These are phyloP conservation scores for Pseudogymnoascus sp. DNA, from an alignment of 2,329 filamentous ascomycete species.

Conservation along the genomic window DNA sequence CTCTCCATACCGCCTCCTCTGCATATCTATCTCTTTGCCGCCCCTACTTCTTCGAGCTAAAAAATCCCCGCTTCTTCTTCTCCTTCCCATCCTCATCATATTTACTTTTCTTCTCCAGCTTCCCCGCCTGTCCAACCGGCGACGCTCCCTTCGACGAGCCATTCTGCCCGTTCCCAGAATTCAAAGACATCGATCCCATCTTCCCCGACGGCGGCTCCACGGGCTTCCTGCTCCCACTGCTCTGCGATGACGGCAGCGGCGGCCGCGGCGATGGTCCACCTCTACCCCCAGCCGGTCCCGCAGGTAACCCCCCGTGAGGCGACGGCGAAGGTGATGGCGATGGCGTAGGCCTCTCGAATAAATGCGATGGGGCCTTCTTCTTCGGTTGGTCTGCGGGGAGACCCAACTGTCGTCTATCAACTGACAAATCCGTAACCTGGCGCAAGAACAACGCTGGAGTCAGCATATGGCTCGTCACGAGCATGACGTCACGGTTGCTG, in stretches of 20 bases:
- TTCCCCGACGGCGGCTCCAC: constrained; percentile 25
- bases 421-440: constrained; percentile 72
- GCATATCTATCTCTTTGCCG: background rate
- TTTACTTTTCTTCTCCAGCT: constrained; percentile 49
- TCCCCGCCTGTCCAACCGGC: constrained; percentile 32
- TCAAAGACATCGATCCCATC: constrained; percentile 22
- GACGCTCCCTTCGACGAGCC: constrained; percentile 23
- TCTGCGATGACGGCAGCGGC: constrained; percentile 16
- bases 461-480: constrained; percentile 88
- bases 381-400: constrained; percentile 75
- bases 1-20: background rate
- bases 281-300: constrained; percentile 18
- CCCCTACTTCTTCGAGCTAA: constrained; percentile 49
- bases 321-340: constrained; percentile 42
- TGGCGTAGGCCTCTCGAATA: constrained; percentile 67
- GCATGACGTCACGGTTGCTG: constrained; percentile 73
- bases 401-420: constrained; percentile 67
- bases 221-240: constrained; percentile 18
- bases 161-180: constrained; percentile 24
- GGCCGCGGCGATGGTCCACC: constrained; percentile 24
- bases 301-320: constrained; percentile 17
- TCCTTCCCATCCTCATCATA: constrained; percentile 29
- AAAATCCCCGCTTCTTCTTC: constrained; percentile 55
- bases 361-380: constrained; percentile 73
- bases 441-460: constrained; percentile 75